Conservation (phyloP, 225 moss, liverwort and hornwort species). For the Antitrichia curtipendula region DNA sequence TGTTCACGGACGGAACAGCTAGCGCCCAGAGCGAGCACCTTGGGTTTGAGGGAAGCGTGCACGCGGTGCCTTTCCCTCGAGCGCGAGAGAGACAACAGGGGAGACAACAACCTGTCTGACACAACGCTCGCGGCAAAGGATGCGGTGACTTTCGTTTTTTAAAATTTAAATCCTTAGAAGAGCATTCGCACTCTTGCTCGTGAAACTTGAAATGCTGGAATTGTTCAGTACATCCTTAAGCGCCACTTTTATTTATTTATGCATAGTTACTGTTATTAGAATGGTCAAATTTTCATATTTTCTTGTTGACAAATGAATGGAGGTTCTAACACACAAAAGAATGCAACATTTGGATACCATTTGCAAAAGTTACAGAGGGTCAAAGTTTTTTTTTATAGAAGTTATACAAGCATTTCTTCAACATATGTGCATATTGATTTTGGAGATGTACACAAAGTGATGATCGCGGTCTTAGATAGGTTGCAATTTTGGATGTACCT, state of each 20-base stretch:
- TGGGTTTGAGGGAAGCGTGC: neutral
- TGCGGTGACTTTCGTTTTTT: neutral
- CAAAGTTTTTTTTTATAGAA: no score
- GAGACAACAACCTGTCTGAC: neutral
- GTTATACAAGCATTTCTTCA: neutral
- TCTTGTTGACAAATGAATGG: neutral
- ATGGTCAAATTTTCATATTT: neutral
- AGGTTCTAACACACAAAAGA: accelerated
- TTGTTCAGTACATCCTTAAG: no score
- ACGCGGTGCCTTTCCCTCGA: neutral
- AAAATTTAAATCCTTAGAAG: neutral
- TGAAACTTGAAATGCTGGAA: neutral
- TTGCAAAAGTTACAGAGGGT: neutral
- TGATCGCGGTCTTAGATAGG: accelerated
- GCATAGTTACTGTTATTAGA: accelerated
- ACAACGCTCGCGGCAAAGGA: neutral
- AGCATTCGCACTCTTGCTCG: neutral
- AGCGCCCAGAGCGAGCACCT: neutral
- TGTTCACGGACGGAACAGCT: neutral
- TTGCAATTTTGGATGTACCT: accelerated
- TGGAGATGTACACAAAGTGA: neutral
- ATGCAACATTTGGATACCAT: neutral
- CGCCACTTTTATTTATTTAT: neutral
- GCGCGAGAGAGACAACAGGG: neutral
- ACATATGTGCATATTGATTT: neutral